Base-by-base conservation (phyloP, 176 grass and related monocot species). In the Carex parvula region DNA sequence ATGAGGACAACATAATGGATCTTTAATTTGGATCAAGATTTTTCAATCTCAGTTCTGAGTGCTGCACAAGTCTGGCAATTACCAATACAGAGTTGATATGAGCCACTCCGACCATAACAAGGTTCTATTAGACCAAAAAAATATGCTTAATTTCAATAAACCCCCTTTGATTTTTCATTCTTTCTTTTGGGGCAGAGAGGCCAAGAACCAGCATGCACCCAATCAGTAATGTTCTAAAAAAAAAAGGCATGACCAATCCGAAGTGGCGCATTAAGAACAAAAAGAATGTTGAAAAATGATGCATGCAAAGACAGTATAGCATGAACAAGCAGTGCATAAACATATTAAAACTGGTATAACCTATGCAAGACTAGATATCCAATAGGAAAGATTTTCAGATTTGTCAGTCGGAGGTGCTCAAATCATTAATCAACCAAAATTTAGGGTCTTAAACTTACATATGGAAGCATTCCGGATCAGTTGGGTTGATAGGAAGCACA, bases 381-480 rank as follows among this genome's bases (percentile, higher is more conserved):
- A 37, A 68, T 68, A 68, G 32, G 15, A 22, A 21, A 72, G 37
- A n/a, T 10, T 37, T 67, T 35, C 30, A 35, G 26, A 30, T 64
- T 64, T 30, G 24, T 67, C 4, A 37, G 15, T 67, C 26, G 4
- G 7, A 67, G 16, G 4, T 3, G 11, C 1, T 18, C 7, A 46
- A 72, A 72, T 46, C 18, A 1, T 48, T 46, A 17, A 73, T 50
- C 70, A 24, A 35, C 14, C 3, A 50, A 84, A 52, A 22, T 70
- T 79, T 79, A 8, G 26, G 30, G 20, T 20, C 75, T 83, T 1
- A 50, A 35, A 94, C 96, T 94, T 84, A 99, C 97, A 99, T 99
- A 91, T 96, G 97, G 65, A 99, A 99, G 89, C 97, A 96, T 70
- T 99, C 97, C 24, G 97, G 97, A 88, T 99, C 97, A 64, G 97